Percentiles rank a stretch among this genome's conserved stretches.
These are phyloP conservation scores for Coemansia reversa DNA, from an alignment of 192 early-diverging fungal species.

Conservation along the genomic window DNA sequence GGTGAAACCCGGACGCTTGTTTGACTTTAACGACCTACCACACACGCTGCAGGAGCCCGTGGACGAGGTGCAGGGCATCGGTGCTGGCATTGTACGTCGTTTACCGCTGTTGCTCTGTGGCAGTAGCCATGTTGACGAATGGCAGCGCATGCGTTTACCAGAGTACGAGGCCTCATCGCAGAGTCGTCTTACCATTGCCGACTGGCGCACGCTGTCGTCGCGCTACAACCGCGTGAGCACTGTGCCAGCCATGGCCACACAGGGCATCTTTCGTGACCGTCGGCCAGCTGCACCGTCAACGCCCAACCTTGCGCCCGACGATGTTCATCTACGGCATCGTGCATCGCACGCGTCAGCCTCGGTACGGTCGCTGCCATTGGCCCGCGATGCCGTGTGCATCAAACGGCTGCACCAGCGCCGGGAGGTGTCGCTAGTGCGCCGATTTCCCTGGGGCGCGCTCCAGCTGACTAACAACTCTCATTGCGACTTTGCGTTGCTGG, in stretches of 20 bases:
- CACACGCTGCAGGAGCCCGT: conserved; percentile 18
- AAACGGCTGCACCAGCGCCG: conserved; percentile 30
- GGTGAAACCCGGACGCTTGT: conserved; percentile 25
- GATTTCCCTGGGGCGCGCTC: conserved; percentile 86
- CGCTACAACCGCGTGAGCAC: conserved; percentile 31
- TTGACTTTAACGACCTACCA: conserved; percentile 31
- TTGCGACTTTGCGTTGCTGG: conserved; percentile 85
- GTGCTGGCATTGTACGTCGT: conserved; percentile 5
- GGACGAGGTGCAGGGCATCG: conserved; percentile 6
- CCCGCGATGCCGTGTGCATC: conserved; percentile 10
- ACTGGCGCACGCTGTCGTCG: conserved; percentile 39
- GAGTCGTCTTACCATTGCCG: conserved; percentile 24
- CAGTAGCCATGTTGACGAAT: conserved; percentile 43
- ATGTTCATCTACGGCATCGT: not conserved
- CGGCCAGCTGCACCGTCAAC: not conserved
- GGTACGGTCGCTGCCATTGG: conserved; percentile 8
- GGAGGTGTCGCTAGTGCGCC: conserved; percentile 69
- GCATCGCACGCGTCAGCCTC: conserved; percentile 3
- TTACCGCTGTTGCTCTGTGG: conserved; percentile 39
- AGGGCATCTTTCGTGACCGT: conserved; percentile 33
- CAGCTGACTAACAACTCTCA: conserved; percentile 90
- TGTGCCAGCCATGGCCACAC: conserved; percentile 17
- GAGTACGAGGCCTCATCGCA: conserved; percentile 28
- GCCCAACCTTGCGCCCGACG: not conserved
- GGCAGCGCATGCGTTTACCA: conserved; percentile 44